Conservation (phyloP, 1,284 basidiomycete genomes). For the Microbotryum silenes-acaulis region DNA sequence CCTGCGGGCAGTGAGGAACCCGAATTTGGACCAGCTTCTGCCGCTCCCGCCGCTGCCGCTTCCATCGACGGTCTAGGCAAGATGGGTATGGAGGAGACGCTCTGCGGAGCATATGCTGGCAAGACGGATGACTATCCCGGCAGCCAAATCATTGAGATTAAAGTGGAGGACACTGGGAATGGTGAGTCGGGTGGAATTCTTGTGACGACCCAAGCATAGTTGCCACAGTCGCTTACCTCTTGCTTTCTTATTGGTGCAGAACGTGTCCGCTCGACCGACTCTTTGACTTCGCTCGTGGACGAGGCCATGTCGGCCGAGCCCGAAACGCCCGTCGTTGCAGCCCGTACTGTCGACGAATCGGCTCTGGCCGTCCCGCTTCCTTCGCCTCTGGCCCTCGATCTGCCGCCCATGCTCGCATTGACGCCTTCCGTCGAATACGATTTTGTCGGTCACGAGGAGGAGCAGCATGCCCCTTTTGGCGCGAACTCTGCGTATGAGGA, state of each 20-base stretch:
- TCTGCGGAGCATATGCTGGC: slow-evolving; percentile 18
- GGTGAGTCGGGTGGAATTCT: background rate
- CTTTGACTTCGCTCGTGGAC: slow-evolving; percentile 10
- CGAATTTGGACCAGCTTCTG: background rate
- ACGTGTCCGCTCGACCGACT: background rate
- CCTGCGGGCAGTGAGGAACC: slow-evolving; percentile 7
- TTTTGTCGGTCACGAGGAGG: slow-evolving; percentile 25
- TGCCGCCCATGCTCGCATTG: slow-evolving; percentile 15
- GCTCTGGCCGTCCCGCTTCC: slow-evolving; percentile 18
- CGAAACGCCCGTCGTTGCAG: background rate
- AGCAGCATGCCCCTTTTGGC: slow-evolving; percentile 12
- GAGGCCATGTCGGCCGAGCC: background rate
- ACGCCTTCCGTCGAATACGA: slow-evolving; percentile 17
- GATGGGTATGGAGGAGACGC: slow-evolving; percentile 28
- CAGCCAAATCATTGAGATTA: background rate
- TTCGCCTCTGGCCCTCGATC: slow-evolving; percentile 29
- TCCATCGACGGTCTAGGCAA: slow-evolving; percentile 3
- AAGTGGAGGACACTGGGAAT: background rate
- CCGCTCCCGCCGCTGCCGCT: background rate
- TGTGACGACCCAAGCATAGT: too few species aligned
- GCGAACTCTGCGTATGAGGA: slow-evolving; percentile 21
- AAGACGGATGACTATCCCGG: slow-evolving; percentile 13
- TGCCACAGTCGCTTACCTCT: too few species aligned
- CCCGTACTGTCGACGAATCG: background rate
- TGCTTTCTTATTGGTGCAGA: background rate